Evolutionary conservation across 2,329 filamentous ascomycete species (phyloP).

Genomic region (Colletotrichum sp.): DNA sequence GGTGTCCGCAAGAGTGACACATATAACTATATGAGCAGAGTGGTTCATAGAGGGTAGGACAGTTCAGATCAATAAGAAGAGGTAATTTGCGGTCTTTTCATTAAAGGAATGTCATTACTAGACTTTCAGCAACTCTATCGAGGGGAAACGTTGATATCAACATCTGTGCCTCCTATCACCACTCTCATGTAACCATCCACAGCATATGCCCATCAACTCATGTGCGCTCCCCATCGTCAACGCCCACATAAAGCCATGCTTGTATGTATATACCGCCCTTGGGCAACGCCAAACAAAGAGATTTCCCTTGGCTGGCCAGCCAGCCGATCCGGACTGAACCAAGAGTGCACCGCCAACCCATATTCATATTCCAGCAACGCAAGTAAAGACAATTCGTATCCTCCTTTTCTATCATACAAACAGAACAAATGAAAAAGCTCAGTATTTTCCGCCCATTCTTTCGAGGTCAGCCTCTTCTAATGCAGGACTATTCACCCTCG

Average conservation of each 20-base stretch:
- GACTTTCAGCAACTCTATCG: not conserved
- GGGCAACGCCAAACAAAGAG: not conserved
- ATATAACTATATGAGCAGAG: not conserved
- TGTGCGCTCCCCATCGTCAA: not conserved
- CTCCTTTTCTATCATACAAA: not conserved
- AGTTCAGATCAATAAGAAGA: fast-evolving
- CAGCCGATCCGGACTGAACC: not conserved
- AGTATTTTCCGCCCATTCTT: conserved; percentile 31
- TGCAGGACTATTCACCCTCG: conserved; percentile 23
- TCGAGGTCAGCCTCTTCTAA: conserved; percentile 31
- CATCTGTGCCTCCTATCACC: not conserved
- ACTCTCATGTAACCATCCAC: not conserved
- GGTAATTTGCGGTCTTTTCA: not conserved
- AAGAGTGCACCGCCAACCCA: not conserved
- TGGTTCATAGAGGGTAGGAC: not conserved
- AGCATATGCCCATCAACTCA: not conserved
- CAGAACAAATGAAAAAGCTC: not conserved
- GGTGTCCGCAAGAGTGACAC: not conserved
- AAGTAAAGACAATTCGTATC: not conserved
- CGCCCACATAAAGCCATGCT: not conserved
- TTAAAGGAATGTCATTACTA: not conserved
- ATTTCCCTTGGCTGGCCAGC: not conserved
- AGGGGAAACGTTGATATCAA: not conserved
- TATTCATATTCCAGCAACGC: not conserved
- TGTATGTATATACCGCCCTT: not conserved